Percentiles rank a stretch among this genome's conserved stretches.
phyloP scores from a whole-genome alignment of 2,329 filamentous ascomycete species.

The Aspergillus sp. region DNA sequence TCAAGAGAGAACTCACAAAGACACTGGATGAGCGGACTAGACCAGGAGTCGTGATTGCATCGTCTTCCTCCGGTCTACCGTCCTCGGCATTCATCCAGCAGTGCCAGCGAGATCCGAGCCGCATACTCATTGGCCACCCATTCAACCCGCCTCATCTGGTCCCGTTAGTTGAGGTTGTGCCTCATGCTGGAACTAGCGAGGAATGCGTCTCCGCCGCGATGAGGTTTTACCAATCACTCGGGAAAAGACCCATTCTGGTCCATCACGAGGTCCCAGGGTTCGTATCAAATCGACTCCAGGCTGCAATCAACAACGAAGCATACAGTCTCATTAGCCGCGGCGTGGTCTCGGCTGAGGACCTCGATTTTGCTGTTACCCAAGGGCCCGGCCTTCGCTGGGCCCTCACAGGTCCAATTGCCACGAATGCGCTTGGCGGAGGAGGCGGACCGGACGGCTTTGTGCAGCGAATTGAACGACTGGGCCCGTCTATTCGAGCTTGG shows the following conservation, averaged over 20 bases:
- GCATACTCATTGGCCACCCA: conserved; percentile 43
- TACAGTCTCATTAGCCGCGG: background rate
- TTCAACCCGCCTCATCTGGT: conserved; percentile 49
- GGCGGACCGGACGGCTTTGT: background rate
- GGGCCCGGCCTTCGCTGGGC: background rate
- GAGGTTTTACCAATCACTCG: background rate
- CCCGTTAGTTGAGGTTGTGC: conserved; percentile 45
- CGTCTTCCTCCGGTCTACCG: conserved; percentile 6
- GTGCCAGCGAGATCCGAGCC: conserved; percentile 18
- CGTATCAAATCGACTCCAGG: background rate
- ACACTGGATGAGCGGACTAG: background rate
- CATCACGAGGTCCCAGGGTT: background rate
- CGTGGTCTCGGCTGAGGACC: background rate
- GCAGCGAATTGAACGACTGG: background rate
- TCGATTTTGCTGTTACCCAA: background rate
- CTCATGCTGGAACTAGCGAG: conserved; percentile 25
- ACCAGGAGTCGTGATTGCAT: background rate
- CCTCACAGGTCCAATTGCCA: background rate
- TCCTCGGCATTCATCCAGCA: conserved; percentile 6
- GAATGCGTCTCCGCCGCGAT: background rate
- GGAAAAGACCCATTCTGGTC: background rate
- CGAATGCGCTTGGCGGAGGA: background rate
- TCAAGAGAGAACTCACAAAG: background rate
- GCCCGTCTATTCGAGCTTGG: background rate
- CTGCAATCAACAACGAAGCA: background rate